phyloP scores from a whole-genome alignment of 495 filamentous ascomycete genomes.

The Penicillium angulare region DNA sequence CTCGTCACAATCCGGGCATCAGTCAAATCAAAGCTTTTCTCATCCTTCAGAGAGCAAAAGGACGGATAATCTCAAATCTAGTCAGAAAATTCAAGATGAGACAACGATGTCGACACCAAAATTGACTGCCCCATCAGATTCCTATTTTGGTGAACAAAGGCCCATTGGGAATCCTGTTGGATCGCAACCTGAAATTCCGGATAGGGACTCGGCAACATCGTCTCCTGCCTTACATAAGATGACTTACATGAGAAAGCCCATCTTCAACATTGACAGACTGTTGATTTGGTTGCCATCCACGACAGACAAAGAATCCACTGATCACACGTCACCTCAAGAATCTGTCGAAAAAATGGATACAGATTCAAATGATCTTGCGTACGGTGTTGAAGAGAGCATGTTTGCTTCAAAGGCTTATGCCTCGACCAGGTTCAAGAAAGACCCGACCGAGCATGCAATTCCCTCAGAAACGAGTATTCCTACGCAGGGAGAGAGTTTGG shows the following conservation, averaged over 20 bases:
- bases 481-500: conserved; percentile 40
- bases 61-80: background rate
- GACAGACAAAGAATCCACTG: conserved; percentile 5
- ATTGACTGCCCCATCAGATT: conserved; percentile 19
- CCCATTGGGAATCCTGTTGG: conserved; percentile 4
- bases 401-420: conserved; percentile 26
- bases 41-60: background rate
- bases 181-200: conserved; percentile 12
- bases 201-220: conserved; percentile 18
- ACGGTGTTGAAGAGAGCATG: conserved; percentile 26
- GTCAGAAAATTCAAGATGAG: conserved; percentile 11
- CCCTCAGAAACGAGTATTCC: conserved; percentile 9
- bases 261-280: conserved; percentile 36
- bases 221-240: conserved; percentile 19
- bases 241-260: conserved; percentile 31
- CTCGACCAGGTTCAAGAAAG: conserved; percentile 21
- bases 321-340: conserved; percentile 3
- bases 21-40: background rate
- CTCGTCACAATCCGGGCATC: conserved; percentile 25
- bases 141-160: conserved; percentile 11
- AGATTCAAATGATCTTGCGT: conserved; percentile 23
- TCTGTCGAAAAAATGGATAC: conserved; percentile 11
- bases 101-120: conserved; percentile 29
- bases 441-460: conserved; percentile 14
- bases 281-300: conserved; percentile 36